Conservation (phyloP, 139 green algal genomes). For the Micractinium conductrix region DNA sequence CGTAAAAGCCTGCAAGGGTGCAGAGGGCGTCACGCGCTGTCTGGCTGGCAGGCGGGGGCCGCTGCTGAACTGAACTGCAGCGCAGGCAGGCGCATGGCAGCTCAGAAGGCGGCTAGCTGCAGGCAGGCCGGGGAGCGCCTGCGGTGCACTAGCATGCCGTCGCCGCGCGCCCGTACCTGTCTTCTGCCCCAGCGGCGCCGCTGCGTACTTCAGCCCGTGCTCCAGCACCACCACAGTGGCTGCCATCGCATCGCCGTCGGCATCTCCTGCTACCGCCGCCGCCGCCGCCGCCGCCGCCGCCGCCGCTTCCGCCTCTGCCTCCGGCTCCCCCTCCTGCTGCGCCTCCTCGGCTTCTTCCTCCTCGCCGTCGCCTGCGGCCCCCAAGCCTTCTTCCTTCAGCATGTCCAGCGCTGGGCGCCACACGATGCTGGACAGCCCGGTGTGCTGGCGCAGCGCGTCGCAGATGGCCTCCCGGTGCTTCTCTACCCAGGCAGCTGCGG, state of each 20-base stretch:
- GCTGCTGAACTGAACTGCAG: background rate
- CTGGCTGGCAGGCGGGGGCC: background rate
- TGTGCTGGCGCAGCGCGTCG: conserved; percentile 6
- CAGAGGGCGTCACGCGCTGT: background rate
- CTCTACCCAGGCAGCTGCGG: conserved; percentile 25
- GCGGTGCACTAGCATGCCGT: background rate
- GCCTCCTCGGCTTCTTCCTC: background rate
- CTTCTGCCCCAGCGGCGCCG: conserved; percentile 68
- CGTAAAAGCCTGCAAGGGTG: conserved; percentile 71
- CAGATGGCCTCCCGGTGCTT: background rate
- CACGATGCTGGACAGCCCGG: conserved; percentile 40
- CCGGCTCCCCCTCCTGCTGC: conserved; percentile 9
- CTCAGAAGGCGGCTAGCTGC: background rate
- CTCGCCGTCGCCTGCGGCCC: background rate
- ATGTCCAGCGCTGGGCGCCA: conserved; percentile 69
- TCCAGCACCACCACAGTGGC: conserved; percentile 57
- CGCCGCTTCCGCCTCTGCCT: background rate
- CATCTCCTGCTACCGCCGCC: background rate
- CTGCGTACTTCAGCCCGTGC: conserved; percentile 53
- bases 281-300: background rate
- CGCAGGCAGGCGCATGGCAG: background rate
- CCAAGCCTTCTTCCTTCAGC: conserved; percentile 71
- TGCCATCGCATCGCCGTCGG: background rate
- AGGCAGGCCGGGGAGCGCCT: background rate
- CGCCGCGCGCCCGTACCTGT: too few species aligned